A percentile compares a stretch with the other conserved stretches of the same genome.
These are phyloP conservation scores for Penicillium samsonianum DNA, from an alignment of 495 filamentous ascomycete species.

Conservation along the genomic window DNA sequence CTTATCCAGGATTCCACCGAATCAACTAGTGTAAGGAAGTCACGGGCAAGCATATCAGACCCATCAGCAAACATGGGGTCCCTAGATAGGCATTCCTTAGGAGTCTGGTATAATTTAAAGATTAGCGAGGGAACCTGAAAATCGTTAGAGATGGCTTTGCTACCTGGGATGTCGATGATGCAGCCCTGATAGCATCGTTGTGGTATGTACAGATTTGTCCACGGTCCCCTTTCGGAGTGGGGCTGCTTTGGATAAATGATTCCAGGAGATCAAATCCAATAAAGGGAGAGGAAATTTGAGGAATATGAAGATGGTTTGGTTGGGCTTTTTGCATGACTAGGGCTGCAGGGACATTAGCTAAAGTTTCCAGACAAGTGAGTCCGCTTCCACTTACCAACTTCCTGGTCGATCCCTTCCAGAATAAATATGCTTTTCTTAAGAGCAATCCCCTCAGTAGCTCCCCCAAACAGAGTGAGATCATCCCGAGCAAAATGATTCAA, in stretches of 20 bases:
- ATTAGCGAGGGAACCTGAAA: conserved; percentile 1
- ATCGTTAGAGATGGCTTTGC: background rate
- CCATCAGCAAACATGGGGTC: conserved; percentile 22
- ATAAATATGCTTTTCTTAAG: conserved; percentile 42
- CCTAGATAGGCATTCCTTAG: conserved; percentile 27
- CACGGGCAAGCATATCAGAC: conserved; percentile 12
- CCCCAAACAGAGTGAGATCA: conserved; percentile 43
- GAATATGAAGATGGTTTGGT: conserved; percentile 23
- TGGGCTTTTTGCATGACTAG: conserved; percentile 25
- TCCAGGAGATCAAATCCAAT: conserved; percentile 15
- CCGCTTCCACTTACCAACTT: conserved; percentile 39
- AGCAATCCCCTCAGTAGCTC: conserved; percentile 13
- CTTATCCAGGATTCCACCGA: conserved; percentile 33
- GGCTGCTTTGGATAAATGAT: conserved; percentile 8
- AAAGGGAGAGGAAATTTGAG: conserved; percentile 11
- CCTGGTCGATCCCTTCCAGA: conserved; percentile 48
- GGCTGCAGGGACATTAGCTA: conserved; percentile 15
- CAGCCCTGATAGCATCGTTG: background rate
- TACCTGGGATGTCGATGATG: conserved; percentile 24
- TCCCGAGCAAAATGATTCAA: conserved; percentile 52
- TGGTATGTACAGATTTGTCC: conserved; percentile 28
- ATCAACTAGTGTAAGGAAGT: conserved; percentile 23
- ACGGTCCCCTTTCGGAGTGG: conserved; percentile 3
- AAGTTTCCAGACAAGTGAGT: background rate
- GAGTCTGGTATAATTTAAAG: conserved; percentile 13